These are phyloP conservation scores for Clonostachys chloroleuca DNA, from an alignment of 2,329 filamentous ascomycete genomes.

Conservation along the genomic window DNA sequence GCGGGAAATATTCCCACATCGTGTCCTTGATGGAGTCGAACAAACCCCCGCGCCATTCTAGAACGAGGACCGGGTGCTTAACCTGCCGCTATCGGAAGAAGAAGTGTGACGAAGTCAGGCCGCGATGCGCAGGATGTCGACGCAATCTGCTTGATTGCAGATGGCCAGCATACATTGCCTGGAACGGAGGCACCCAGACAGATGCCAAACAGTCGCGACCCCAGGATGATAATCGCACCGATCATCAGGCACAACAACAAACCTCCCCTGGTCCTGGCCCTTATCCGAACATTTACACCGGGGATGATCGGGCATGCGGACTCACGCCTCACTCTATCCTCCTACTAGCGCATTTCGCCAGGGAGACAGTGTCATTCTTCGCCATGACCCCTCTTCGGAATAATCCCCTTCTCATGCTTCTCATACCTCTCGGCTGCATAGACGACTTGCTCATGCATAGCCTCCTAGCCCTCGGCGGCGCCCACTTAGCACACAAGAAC, in stretches of 20 bases:
- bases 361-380: conserved; percentile 2
- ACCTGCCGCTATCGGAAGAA: conserved; percentile 34
- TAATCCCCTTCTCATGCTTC: conserved; percentile 3
- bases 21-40: not conserved
- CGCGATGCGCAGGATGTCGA: conserved; percentile 47
- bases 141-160: conserved; percentile 47
- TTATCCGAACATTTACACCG: not conserved
- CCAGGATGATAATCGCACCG: no score
- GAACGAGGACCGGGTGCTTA: conserved; percentile 22
- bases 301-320: not conserved
- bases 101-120: conserved; percentile 42
- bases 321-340: conserved; percentile 2
- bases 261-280: not conserved
- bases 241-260: no score
- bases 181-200: no score
- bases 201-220: no score
- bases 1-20: no score
- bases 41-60: not conserved
- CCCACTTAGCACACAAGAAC: conserved; percentile 1
- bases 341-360: conserved; percentile 1
- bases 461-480: conserved; percentile 3
- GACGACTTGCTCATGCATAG: conserved; percentile 5
- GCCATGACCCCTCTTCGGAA: conserved; percentile 2
- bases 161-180: conserved; percentile 28
- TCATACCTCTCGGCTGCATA: conserved; percentile 1